Evolutionary conservation across 2,329 filamentous ascomycete genomes (phyloP).

Genomic region (Scopulariopsis brevicaulis): DNA sequence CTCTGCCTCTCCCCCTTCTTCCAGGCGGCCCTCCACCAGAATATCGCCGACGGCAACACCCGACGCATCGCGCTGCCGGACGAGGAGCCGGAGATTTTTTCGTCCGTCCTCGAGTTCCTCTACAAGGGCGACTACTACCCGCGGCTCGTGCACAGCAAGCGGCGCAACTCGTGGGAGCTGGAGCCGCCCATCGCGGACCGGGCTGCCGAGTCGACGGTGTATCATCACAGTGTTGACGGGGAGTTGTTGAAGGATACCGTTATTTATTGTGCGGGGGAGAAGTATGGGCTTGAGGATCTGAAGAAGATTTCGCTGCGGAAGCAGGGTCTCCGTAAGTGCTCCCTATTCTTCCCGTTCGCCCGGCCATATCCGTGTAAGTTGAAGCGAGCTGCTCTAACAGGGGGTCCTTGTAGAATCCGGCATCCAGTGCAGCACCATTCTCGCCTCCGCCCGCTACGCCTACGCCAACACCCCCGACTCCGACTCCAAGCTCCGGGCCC

Average conservation of each 20-base stretch:
- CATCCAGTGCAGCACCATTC: conserved; percentile 83
- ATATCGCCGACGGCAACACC: conserved; percentile 60
- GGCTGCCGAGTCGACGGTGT: conserved; percentile 57
- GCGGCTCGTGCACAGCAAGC: conserved; percentile 76
- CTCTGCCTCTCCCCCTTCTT: conserved; percentile 81
- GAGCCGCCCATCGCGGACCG: conserved; percentile 30
- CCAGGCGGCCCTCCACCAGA: conserved; percentile 56
- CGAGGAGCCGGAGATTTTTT: conserved; percentile 87
- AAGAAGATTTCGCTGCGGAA: conserved; percentile 87
- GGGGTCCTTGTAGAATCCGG: conserved; percentile 45
- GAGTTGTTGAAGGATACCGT: conserved; percentile 83
- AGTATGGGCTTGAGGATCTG: conserved; percentile 84
- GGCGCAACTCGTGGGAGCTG: conserved; percentile 79
- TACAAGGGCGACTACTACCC: conserved; percentile 97
- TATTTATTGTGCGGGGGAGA: conserved; percentile 86
- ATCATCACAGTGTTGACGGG: conserved; percentile 61
- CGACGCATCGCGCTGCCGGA: conserved; percentile 63
- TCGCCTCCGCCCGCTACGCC: conserved; percentile 87
- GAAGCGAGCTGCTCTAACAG: not conserved
- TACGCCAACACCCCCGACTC: conserved; percentile 91
- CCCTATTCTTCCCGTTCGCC: not conserved
- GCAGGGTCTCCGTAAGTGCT: conserved; percentile 58
- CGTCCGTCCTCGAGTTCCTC: conserved; percentile 87
- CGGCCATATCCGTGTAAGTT: not conserved
- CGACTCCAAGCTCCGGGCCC: conserved; percentile 85